Evolutionary conservation across 768 basidiomycete species (phyloP).

Genomic region (Lactarius hatsudake): DNA sequence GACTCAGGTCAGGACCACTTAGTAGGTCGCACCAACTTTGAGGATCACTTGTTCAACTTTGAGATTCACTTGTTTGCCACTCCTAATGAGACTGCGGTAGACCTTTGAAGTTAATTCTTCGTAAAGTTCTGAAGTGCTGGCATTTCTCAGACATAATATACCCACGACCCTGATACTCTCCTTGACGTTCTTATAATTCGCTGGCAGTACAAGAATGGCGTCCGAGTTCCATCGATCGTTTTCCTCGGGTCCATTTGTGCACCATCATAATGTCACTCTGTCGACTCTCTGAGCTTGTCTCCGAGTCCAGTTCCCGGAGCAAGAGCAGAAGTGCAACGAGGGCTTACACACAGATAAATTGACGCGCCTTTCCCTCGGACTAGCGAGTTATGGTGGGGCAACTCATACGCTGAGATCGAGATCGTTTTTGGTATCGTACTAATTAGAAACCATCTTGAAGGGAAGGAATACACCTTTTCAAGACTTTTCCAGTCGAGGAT

Average conservation of each 20-base stretch:
- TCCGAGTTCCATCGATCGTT: not conserved
- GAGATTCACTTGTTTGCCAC: not conserved
- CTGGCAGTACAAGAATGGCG: not conserved
- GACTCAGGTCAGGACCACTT: not conserved
- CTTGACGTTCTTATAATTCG: not conserved
- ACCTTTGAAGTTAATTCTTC: not conserved
- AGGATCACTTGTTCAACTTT: not conserved
- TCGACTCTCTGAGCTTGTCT: not conserved
- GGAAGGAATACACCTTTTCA: too few species aligned
- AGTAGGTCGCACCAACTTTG: not conserved
- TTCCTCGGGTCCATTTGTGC: not conserved
- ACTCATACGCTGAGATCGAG: conserved; percentile 16
- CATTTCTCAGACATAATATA: not conserved
- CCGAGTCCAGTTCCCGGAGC: not conserved
- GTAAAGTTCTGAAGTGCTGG: not conserved
- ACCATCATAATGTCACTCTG: not conserved
- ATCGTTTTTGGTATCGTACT: conserved; percentile 9
- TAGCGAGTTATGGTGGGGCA: conserved; percentile 16
- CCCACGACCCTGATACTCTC: not conserved
- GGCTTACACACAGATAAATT: not conserved
- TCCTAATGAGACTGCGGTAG: not conserved
- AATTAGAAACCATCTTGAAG: conserved; percentile 3
- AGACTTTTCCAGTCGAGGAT: too few species aligned
- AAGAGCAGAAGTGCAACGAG: not conserved
- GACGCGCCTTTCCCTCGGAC: not conserved